phyloP scores from a whole-genome alignment of 306 rosid genomes.

The Canavalia gladiata region DNA sequence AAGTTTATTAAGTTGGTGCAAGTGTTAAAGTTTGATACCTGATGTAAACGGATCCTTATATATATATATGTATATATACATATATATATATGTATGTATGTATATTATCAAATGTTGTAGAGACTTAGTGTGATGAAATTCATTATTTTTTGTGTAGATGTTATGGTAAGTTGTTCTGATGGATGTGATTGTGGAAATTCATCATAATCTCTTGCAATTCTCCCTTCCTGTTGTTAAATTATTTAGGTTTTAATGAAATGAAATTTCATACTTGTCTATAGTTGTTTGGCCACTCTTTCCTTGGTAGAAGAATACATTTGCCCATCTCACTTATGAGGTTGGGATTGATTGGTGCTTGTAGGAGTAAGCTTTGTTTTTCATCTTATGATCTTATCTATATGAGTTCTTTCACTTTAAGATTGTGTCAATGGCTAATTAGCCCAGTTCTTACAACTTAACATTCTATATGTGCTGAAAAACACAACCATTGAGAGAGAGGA shows the following conservation, averaged over 20 bases:
- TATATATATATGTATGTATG: not conserved
- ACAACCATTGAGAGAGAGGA: slow-evolving; percentile 25
- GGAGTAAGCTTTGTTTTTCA: slow-evolving; percentile 16
- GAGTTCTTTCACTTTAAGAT: slow-evolving; percentile 13
- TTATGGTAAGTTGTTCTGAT: not conserved
- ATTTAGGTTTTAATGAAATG: not conserved
- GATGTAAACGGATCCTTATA: not conserved
- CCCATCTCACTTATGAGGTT: not conserved
- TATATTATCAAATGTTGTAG: slow-evolving; percentile 23
- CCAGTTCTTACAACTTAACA: not conserved
- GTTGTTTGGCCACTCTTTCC: not conserved
- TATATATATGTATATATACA: too few relatives aligned
- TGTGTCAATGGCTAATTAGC: not conserved
- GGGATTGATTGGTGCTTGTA: slow-evolving; percentile 8
- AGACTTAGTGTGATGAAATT: slow-evolving; percentile 21
- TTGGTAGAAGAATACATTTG: not conserved
- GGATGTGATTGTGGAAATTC: slow-evolving; percentile 14
- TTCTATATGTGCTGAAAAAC: slow-evolving; percentile 35
- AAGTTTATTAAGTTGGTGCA: too few relatives aligned
- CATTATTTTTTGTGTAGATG: not conserved
- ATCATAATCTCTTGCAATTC: not conserved
- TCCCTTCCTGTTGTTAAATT: not conserved
- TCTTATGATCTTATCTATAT: not conserved
- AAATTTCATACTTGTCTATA: slow-evolving; percentile 4
- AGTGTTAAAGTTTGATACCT: too few relatives aligned